Evolutionary conservation across 345 rosid genomes (phyloP).

Genomic region (Litchi chinensis): DNA sequence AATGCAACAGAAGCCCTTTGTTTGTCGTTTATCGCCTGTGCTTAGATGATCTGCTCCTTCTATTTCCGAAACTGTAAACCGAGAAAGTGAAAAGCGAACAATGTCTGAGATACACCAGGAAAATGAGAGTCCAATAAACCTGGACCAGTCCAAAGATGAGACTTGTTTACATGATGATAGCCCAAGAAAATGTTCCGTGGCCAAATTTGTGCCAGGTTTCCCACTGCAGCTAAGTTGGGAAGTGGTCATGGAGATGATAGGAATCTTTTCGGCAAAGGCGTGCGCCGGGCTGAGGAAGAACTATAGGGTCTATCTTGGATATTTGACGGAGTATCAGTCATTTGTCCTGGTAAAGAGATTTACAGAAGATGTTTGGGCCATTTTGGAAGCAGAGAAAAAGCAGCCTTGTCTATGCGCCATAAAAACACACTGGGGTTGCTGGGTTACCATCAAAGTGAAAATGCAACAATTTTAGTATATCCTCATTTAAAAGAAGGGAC

Average conservation of each 20-base stretch:
- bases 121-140: background rate
- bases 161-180: background rate
- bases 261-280: slow-evolving; percentile 25
- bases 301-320: slow-evolving; percentile 24
- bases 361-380: background rate
- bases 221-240: slow-evolving; percentile 44
- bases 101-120: background rate
- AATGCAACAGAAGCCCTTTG: background rate
- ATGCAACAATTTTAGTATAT: slow-evolving; percentile 28
- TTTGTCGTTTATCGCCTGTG: background rate
- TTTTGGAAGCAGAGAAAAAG: slow-evolving; percentile 42
- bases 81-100: slow-evolving; percentile 6
- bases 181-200: background rate
- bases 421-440: slow-evolving; percentile 30
- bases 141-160: background rate
- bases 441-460: slow-evolving; percentile 34
- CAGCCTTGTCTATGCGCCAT: slow-evolving; percentile 33
- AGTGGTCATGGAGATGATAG: slow-evolving; percentile 29
- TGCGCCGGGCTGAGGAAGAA: slow-evolving; percentile 9
- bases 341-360: slow-evolving; percentile 30
- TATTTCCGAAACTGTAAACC: background rate
- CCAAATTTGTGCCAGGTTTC: background rate
- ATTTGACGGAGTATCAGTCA: slow-evolving; percentile 5
- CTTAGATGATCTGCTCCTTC: background rate
- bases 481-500: slow-evolving; percentile 22